Evolutionary conservation across 106 monocot species (phyloP).

Genomic region (Cymbidium sinense): DNA sequence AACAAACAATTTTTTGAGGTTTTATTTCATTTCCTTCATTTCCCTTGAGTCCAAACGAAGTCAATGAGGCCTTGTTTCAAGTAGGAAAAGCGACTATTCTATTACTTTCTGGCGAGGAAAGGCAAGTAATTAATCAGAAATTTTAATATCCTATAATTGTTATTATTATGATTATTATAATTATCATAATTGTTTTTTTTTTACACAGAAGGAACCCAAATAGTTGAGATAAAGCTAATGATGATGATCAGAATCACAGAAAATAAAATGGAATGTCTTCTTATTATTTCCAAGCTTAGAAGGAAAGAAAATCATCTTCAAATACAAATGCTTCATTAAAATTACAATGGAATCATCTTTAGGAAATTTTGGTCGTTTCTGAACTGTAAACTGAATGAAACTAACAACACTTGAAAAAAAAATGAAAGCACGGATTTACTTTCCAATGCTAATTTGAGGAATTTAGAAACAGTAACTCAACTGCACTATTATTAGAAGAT

Average conservation of each 20-base stretch:
- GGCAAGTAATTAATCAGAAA: too few relatives aligned
- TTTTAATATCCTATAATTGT: neutral
- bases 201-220: too few relatives aligned
- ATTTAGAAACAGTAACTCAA: too few relatives aligned
- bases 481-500: too few relatives aligned
- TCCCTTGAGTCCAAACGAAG: too few relatives aligned
- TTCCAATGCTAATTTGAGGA: too few relatives aligned
- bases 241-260: neutral
- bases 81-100: too few relatives aligned
- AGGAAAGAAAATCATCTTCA: neutral
- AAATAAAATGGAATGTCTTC: neutral
- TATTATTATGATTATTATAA: neutral
- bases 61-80: too few relatives aligned
- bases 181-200: neutral
- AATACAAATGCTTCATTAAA: neutral
- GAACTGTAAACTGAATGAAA: neutral
- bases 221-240: neutral
- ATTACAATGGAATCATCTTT: neutral
- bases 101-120: too few relatives aligned
- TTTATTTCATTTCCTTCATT: too few relatives aligned
- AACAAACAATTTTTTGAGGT: too few relatives aligned
- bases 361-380: neutral
- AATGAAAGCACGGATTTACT: too few relatives aligned
- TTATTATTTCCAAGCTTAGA: neutral
- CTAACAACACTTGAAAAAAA: neutral